Conservation (phyloP, 495 filamentous ascomycete genomes). For the Penicillium parvum region DNA sequence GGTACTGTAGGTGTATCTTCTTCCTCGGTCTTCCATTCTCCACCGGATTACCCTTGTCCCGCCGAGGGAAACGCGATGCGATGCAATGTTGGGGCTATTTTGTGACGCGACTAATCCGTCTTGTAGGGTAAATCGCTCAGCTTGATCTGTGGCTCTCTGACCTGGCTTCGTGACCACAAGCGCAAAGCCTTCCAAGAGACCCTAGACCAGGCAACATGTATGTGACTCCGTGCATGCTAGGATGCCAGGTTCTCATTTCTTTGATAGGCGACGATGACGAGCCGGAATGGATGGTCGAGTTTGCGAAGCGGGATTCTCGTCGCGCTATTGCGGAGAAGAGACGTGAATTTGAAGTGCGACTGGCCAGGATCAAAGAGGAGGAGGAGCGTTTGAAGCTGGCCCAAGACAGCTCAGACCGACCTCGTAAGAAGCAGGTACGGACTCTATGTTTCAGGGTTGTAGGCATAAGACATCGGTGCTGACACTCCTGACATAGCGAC, state of each 20-base stretch:
- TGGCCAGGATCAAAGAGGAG: constrained; percentile 63
- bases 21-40: constrained; percentile 1
- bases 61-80: constrained; percentile 1
- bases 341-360: constrained; percentile 64
- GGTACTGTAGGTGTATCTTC: constrained; percentile 37
- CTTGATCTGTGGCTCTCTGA: constrained; percentile 86
- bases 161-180: constrained; percentile 89
- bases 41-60: constrained; percentile 6
- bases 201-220: constrained; percentile 32
- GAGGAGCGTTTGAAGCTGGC: constrained; percentile 58
- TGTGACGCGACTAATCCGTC: constrained; percentile 5
- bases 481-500: constrained; percentile 32
- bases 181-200: constrained; percentile 56
- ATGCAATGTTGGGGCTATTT: neutral
- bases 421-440: constrained; percentile 48
- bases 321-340: constrained; percentile 60
- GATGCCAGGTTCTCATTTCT: constrained; percentile 9
- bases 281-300: constrained; percentile 85
- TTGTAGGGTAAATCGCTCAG: constrained; percentile 90
- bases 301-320: constrained; percentile 61
- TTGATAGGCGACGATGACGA: constrained; percentile 58
- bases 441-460: no score
- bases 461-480: no score
- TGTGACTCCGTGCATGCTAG: constrained; percentile 4
- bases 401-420: constrained; percentile 41